phyloP scores from a whole-genome alignment of 441 rosid genomes.

The Croton setiger region DNA sequence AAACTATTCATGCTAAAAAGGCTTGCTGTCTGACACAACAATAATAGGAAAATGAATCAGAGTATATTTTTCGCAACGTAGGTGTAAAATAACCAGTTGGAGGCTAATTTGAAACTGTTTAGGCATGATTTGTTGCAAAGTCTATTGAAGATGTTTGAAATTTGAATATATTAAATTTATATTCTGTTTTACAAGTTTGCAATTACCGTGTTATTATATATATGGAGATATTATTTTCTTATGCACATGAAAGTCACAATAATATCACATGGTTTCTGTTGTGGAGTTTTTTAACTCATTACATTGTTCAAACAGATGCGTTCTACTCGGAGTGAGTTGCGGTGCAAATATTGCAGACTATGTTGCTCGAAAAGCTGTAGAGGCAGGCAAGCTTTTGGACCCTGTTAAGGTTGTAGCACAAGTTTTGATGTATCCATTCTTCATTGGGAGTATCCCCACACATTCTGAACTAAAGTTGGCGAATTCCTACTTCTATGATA shows the following conservation, averaged over 20 bases:
- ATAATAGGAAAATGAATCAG: neutral
- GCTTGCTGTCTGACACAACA: neutral
- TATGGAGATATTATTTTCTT: neutral
- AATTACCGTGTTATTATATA: neutral
- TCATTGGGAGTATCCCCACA: conserved; percentile 76
- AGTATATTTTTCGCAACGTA: neutral
- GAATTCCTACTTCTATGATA: conserved; percentile 87
- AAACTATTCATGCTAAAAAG: neutral
- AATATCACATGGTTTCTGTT: neutral
- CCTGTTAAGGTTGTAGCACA: conserved; percentile 94
- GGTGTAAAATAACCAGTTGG: neutral
- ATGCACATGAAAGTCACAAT: neutral
- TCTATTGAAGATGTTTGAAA: neutral
- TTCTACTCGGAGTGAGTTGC: conserved; percentile 89
- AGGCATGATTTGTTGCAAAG: neutral
- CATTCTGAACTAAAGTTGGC: conserved; percentile 87
- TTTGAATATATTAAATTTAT: neutral
- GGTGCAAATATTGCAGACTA: conserved; percentile 88
- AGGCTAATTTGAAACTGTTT: neutral
- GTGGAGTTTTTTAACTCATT: conserved; percentile 9
- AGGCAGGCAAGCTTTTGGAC: conserved; percentile 65
- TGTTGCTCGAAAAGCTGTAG: conserved; percentile 77
- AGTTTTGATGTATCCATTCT: conserved; percentile 86
- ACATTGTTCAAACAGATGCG: conserved; percentile 54
- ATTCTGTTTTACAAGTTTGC: neutral